These are phyloP conservation scores for Cyclostephanos invisitatus DNA, from an alignment of 108 stramenopile species.

Conservation along the genomic window DNA sequence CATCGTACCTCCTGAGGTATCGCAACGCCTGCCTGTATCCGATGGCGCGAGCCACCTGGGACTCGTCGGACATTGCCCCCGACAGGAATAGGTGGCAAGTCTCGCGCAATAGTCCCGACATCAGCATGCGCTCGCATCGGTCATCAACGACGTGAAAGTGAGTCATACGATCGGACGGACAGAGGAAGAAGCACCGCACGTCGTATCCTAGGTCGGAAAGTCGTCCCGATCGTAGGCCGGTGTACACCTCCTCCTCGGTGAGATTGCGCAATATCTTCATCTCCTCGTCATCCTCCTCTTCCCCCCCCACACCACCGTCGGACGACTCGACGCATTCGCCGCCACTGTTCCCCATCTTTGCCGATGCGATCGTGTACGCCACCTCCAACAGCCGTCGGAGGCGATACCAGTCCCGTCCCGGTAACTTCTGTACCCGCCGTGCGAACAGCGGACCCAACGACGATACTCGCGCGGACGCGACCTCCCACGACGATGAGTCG, in stretches of 20 bases:
- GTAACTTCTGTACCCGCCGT: constrained; percentile 60
- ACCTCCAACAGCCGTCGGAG: constrained; percentile 88
- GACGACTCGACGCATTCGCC: too few species aligned
- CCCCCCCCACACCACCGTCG: neutral
- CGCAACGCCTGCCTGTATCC: constrained; percentile 95
- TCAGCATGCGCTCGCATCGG: constrained; percentile 92
- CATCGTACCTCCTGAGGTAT: constrained; percentile 66
- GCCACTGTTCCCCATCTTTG: constrained; percentile 31
- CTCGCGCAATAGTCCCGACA: constrained; percentile 82
- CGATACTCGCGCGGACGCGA: constrained; percentile 62
- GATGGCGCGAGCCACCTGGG: constrained; percentile 81
- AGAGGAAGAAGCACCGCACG: constrained; percentile 95
- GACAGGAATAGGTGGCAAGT: constrained; percentile 63
- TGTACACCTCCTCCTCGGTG: constrained; percentile 62
- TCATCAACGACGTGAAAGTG: constrained; percentile 85
- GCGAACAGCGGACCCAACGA: constrained; percentile 60
- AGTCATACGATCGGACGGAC: constrained; percentile 85
- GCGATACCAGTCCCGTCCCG: constrained; percentile 92
- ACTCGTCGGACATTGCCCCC: constrained; percentile 77
- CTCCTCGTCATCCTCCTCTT: constrained; percentile 17
- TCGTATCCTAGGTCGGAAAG: constrained; percentile 74
- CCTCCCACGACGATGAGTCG: constrained; percentile 76
- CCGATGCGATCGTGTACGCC: constrained; percentile 53
- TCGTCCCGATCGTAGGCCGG: constrained; percentile 69
- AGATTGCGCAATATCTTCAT: constrained; percentile 29